phyloP scores from a whole-genome alignment of 2,329 filamentous ascomycete species.

The Aspergillus carbonarius region DNA sequence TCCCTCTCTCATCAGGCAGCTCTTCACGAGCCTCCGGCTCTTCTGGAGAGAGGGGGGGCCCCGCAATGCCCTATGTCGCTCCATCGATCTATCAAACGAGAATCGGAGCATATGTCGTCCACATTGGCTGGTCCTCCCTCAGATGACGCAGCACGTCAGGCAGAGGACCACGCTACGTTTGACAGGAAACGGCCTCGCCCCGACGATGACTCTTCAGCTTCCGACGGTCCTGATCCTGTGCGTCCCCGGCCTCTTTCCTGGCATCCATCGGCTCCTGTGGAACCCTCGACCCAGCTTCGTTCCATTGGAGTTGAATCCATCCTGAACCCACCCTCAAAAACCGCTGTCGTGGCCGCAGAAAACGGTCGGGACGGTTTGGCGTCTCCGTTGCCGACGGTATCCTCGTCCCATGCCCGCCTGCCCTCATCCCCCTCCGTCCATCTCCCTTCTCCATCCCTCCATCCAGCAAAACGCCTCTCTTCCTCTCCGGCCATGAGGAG shows the following conservation, averaged over 20 bases:
- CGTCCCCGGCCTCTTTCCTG: constrained; percentile 35
- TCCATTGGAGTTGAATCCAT: constrained; percentile 44
- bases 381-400: constrained; percentile 18
- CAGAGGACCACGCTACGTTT: constrained; percentile 20
- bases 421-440: constrained; percentile 31
- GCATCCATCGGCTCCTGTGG: constrained; percentile 37
- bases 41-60: constrained; percentile 40
- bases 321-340: constrained; percentile 37
- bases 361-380: constrained; percentile 25
- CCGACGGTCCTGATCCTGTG: constrained; percentile 26
- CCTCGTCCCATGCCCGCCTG: constrained; percentile 25
- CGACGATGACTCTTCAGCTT: constrained; percentile 17
- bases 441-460: constrained; percentile 23
- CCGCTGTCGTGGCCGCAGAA: constrained; percentile 18
- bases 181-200: constrained; percentile 26
- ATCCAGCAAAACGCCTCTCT: constrained; percentile 27
- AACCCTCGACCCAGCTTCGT: constrained; percentile 35
- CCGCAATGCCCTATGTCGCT: constrained; percentile 38
- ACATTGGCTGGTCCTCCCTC: constrained; percentile 30
- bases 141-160: constrained; percentile 26
- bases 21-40: constrained; percentile 32
- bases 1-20: constrained; percentile 42
- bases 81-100: constrained; percentile 28
- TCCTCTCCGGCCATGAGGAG: constrained; percentile 33
- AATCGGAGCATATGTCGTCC: constrained; percentile 42